Conservation (phyloP, 2,329 filamentous ascomycete species). For the Sporothrix variecibatus region DNA sequence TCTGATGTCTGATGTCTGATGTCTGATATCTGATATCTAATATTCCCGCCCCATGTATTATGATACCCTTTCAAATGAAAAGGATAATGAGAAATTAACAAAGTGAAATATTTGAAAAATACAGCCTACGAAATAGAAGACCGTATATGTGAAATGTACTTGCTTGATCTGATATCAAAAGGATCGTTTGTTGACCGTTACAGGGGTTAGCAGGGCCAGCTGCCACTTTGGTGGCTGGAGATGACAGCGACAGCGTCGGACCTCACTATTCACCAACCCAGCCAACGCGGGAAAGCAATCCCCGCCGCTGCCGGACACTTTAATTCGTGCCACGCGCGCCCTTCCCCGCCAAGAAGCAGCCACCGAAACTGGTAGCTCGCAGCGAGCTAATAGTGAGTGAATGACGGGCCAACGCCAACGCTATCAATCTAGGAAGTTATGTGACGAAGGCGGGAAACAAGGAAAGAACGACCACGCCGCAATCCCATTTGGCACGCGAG, state of each 20-base stretch:
- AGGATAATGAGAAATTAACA: neutral
- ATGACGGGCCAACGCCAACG: constrained; percentile 9
- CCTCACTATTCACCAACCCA: neutral
- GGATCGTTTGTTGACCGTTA: neutral
- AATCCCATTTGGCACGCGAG: neutral
- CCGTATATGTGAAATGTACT: no score
- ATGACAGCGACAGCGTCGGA: neutral
- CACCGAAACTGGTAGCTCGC: neutral
- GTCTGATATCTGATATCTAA: neutral
- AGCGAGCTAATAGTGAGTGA: neutral
- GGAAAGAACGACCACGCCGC: constrained; percentile 7
- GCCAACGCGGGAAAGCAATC: constrained; percentile 1
- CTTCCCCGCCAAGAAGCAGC: neutral
- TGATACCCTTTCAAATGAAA: constrained; percentile 11
- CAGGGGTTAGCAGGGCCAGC: neutral
- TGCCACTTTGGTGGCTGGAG: neutral
- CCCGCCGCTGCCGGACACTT: neutral
- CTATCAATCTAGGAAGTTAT: neutral
- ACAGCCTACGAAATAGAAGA: no score
- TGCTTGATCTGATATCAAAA: neutral
- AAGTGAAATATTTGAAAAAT: neutral
- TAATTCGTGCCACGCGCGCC: neutral
- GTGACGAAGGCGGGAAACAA: constrained; percentile 1
- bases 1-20: neutral
- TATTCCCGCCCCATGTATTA: neutral